Evolutionary conservation across 1,139 yeast genomes (phyloP).

Genomic region (Candida labiduridarum): DNA sequence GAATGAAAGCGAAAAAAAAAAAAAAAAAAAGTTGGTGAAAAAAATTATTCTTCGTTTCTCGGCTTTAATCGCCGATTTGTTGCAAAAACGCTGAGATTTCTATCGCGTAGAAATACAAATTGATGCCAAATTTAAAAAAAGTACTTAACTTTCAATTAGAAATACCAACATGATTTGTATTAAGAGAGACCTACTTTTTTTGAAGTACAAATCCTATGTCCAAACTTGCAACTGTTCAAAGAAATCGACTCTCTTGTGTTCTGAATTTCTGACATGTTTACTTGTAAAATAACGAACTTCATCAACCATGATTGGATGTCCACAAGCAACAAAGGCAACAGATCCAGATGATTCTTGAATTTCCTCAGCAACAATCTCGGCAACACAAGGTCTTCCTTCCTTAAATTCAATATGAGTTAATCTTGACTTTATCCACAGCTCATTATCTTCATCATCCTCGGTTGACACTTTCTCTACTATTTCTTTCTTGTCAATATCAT

Average conservation of each 20-base stretch:
- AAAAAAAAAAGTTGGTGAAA: background rate
- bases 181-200: too few relatives aligned
- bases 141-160: too few relatives aligned
- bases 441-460: constrained; percentile 7
- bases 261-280: constrained; percentile 24
- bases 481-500: background rate
- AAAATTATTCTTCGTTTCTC: background rate
- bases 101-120: background rate
- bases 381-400: constrained; percentile 38
- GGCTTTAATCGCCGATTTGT: background rate
- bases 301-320: constrained; percentile 57
- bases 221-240: constrained; percentile 45
- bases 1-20: background rate
- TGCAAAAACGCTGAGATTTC: background rate
- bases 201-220: constrained; percentile 28
- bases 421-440: constrained; percentile 19
- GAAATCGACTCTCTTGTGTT: constrained; percentile 35
- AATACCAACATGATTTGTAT: background rate
- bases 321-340: constrained; percentile 52
- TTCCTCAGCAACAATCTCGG: constrained; percentile 28
- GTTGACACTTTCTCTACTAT: constrained; percentile 5
- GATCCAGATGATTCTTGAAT: constrained; percentile 33
- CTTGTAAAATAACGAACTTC: constrained; percentile 41
- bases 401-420: constrained; percentile 32
- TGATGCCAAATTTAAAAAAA: background rate